Conservation (phyloP, 2,329 filamentous ascomycete species). For the Penicillium sclerotiorum region DNA sequence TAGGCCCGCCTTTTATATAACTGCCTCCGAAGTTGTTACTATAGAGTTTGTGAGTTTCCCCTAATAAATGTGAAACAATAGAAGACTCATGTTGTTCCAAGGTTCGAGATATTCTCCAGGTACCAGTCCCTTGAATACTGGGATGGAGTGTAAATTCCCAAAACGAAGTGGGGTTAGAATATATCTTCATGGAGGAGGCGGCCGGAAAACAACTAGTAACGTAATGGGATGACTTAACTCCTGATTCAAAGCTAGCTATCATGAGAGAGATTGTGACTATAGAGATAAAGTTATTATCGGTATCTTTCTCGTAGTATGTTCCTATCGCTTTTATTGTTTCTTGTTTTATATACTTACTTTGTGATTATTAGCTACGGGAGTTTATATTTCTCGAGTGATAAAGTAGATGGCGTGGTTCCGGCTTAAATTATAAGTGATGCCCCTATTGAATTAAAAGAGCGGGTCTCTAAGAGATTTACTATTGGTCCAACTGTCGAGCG, state of each 20-base stretch:
- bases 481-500: conserved; percentile 42
- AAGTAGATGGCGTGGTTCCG: conserved; percentile 33
- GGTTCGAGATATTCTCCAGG: conserved; percentile 18
- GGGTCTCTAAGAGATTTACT: conserved; percentile 34
- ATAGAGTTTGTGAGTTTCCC: conserved; percentile 28
- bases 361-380: conserved; percentile 38
- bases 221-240: conserved; percentile 32
- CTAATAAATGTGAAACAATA: conserved; percentile 5
- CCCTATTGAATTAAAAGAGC: conserved; percentile 32
- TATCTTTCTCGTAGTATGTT: conserved; percentile 38
- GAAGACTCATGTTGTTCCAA: background rate
- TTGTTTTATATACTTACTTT: conserved; percentile 13
- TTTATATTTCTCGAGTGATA: conserved; percentile 39
- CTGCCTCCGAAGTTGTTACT: conserved; percentile 28
- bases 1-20: conserved; percentile 23
- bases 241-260: conserved; percentile 17
- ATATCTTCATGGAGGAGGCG: conserved; percentile 37
- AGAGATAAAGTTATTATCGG: conserved; percentile 40
- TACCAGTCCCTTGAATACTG: conserved; percentile 24
- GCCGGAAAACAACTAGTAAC: conserved; percentile 27
- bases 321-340: conserved; percentile 5
- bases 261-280: conserved; percentile 39
- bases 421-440: conserved; percentile 30
- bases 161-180: conserved; percentile 30
- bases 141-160: conserved; percentile 22